These are phyloP conservation scores for Trichocomaceae sp. DNA, from an alignment of 2,329 filamentous ascomycete species.

Conservation along the genomic window DNA sequence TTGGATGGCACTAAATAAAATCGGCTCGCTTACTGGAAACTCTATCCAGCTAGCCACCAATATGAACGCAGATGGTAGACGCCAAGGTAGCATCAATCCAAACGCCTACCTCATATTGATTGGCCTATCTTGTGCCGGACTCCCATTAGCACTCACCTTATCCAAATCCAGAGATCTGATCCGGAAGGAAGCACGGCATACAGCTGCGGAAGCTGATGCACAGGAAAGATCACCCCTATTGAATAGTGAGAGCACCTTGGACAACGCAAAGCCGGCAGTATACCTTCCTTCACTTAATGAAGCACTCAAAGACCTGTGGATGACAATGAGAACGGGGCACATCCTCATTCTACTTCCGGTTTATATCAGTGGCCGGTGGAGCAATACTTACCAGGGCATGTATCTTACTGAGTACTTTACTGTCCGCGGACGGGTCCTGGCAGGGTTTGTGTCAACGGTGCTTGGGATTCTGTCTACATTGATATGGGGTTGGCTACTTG, in stretches of 20 bases:
- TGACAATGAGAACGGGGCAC: too few species aligned
- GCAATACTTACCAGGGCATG: constrained; percentile 44
- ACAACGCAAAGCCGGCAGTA: constrained; percentile 32
- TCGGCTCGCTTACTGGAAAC: constrained; percentile 47
- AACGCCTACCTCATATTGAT: constrained; percentile 37
- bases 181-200: too few species aligned
- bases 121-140: constrained; percentile 39
- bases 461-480: background rate
- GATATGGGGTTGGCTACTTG: background rate
- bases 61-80: constrained; percentile 28
- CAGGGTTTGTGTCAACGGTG: background rate
- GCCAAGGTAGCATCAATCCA: constrained; percentile 41
- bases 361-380: constrained; percentile 50
- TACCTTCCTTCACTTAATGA: background rate
- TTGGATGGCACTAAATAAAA: constrained; percentile 47
- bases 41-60: constrained; percentile 47
- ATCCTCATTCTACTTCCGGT: too few species aligned
- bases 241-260: too few species aligned
- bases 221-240: too few species aligned
- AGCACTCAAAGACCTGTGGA: constrained; percentile 31
- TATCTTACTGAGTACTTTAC: constrained; percentile 31
- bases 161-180: constrained; percentile 44
- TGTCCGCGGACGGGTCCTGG: background rate
- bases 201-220: too few species aligned
- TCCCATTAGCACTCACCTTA: constrained; percentile 39